These are phyloP conservation scores for Ogataea methanolica DNA, from an alignment of 805 yeast genomes.

Conservation along the genomic window DNA sequence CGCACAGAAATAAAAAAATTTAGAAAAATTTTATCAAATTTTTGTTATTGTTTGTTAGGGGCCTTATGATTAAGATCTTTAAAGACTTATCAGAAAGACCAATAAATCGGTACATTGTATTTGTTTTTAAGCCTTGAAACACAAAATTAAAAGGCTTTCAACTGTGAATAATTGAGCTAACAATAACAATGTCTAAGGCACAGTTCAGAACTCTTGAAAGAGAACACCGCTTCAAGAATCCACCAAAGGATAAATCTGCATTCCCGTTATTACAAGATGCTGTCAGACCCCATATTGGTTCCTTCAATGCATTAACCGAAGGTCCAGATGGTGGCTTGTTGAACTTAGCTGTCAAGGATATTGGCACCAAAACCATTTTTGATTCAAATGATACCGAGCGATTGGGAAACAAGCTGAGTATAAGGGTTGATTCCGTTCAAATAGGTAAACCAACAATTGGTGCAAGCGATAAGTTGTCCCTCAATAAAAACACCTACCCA, in stretches of 20 bases:
- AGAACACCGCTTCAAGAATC: constrained; percentile 78
- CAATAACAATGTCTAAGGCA: constrained; percentile 38
- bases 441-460: constrained; percentile 80
- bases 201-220: constrained; percentile 81
- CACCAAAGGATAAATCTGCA: constrained; percentile 81
- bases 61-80: no score
- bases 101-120: no score
- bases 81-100: background rate
- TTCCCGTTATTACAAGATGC: constrained; percentile 85
- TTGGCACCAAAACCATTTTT: constrained; percentile 80
- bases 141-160: no score
- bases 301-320: constrained; percentile 91
- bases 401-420: constrained; percentile 78
- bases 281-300: constrained; percentile 91
- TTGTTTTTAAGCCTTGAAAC: no score
- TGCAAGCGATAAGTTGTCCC: constrained; percentile 63
- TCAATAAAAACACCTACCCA: constrained; percentile 77
- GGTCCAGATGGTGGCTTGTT: constrained; percentile 83
- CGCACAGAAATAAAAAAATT: background rate
- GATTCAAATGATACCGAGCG: constrained; percentile 68
- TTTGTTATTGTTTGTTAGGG: no score
- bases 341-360: constrained; percentile 81
- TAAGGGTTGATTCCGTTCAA: constrained; percentile 87
- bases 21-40: background rate
- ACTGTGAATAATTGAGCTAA: background rate